A percentile compares a stretch with the other conserved stretches of the same genome.
phyloP scores from a whole-genome alignment of 257 asterid species.

The Solanum lignicaule region DNA sequence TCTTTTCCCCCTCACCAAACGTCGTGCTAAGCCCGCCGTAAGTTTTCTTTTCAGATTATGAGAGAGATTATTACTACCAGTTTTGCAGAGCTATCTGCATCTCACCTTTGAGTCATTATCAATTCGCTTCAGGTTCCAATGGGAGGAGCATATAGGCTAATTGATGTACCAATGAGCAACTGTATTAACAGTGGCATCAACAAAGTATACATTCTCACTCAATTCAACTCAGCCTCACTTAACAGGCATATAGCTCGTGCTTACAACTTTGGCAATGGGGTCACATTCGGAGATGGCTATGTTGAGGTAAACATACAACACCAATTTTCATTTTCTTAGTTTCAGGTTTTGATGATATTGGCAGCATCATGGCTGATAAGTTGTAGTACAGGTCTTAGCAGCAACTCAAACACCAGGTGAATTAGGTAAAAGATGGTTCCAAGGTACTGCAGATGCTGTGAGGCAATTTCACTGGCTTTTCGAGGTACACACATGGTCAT shows the following conservation, averaged over 20 bases:
- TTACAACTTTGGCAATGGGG: constrained; percentile 67
- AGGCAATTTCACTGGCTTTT: constrained; percentile 96
- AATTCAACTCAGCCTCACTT: constrained; percentile 94
- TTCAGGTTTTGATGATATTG: neutral
- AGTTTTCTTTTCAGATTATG: constrained; percentile 7
- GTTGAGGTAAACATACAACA: constrained; percentile 48
- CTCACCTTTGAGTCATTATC: neutral
- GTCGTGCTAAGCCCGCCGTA: constrained; percentile 96
- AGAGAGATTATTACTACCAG: neutral
- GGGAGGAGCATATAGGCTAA: constrained; percentile 95
- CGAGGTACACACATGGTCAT: constrained; percentile 45
- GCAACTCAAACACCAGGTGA: constrained; percentile 98
- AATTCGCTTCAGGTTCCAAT: constrained; percentile 64
- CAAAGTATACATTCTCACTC: constrained; percentile 92
- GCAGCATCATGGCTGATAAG: neutral
- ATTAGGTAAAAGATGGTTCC: constrained; percentile 89
- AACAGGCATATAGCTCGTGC: constrained; percentile 87
- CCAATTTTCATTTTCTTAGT: neutral
- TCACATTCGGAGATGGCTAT: constrained; percentile 85
- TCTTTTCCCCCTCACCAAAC: constrained; percentile 88
- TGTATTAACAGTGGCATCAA: constrained; percentile 94
- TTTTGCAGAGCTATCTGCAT: neutral
- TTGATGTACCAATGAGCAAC: constrained; percentile 97
- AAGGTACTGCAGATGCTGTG: constrained; percentile 97
- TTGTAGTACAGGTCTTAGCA: constrained; percentile 59